Percentiles rank a stretch among this genome's conserved stretches.
Conservation (phyloP, 2,329 filamentous ascomycete species). For the Botrytis deweyae region DNA sequence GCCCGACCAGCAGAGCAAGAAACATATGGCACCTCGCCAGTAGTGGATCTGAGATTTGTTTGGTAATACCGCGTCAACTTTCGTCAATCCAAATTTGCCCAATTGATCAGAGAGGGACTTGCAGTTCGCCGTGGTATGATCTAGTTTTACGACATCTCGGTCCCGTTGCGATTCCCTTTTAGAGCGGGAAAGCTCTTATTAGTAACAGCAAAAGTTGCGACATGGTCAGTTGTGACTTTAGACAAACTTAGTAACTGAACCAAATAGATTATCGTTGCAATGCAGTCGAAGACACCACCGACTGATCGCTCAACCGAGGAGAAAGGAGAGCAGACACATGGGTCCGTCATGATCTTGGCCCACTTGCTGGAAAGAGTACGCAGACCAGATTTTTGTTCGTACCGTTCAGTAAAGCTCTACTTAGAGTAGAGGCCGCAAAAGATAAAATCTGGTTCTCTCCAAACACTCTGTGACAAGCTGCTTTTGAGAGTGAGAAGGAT, state of each 20-base stretch:
- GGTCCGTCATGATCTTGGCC: not conserved
- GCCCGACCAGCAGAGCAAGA: too few relatives aligned
- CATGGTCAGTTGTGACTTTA: not conserved
- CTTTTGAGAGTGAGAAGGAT: not conserved
- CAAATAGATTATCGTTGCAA: not conserved
- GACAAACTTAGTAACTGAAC: too few relatives aligned
- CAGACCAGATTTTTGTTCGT: not conserved
- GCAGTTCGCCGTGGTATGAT: not conserved
- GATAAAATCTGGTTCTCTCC: not conserved
- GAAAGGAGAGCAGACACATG: not conserved
- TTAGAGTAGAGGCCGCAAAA: not conserved
- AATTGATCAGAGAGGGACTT: slow-evolving; percentile 5
- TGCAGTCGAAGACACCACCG: not conserved
- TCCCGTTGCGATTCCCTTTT: not conserved
- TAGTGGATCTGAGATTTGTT: not conserved
- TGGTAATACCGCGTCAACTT: not conserved
- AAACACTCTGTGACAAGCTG: not conserved
- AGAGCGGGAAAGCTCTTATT: not conserved
- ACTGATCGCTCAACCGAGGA: not conserved
- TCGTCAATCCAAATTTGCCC: not conserved
- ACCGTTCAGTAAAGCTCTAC: too few relatives aligned
- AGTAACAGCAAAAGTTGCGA: not conserved
- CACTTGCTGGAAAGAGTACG: not conserved
- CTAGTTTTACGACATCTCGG: slow-evolving; percentile 5
- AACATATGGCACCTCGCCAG: too few relatives aligned